A percentile compares a stretch with the other conserved stretches of the same genome.
Evolutionary conservation across 2,329 filamentous ascomycete genomes (phyloP).

Genomic region (Sclerotinia subarctica): DNA sequence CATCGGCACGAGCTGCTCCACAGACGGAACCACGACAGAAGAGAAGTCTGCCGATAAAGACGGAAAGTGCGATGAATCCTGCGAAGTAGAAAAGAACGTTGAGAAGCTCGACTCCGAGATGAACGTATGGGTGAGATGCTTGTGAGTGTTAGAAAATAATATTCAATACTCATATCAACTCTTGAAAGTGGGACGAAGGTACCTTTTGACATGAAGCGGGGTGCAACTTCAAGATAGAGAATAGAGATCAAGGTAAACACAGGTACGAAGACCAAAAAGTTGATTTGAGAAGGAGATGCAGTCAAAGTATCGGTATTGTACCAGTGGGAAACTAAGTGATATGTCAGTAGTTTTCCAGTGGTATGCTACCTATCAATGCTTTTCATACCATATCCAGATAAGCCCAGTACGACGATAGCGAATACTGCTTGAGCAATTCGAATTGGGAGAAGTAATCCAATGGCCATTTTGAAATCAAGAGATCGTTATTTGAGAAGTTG

Average conservation of each 20-base stretch:
- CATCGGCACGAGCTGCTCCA: constrained; percentile 51
- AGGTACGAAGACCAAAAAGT: constrained; percentile 55
- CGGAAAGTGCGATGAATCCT: constrained; percentile 56
- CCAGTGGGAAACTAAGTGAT: constrained; percentile 54
- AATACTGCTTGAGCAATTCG: constrained; percentile 48
- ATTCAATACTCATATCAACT: not conserved
- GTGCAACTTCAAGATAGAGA: constrained; percentile 50
- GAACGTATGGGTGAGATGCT: constrained; percentile 49
- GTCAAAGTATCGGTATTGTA: constrained; percentile 55
- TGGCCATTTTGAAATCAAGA: constrained; percentile 40
- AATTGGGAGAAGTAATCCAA: constrained; percentile 44
- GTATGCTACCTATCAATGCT: not conserved
- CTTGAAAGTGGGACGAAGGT: not conserved
- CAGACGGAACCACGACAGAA: constrained; percentile 59
- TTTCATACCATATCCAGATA: constrained; percentile 49
- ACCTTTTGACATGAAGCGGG: constrained; percentile 41
- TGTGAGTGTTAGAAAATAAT: not conserved
- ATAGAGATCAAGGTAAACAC: constrained; percentile 55
- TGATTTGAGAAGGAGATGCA: constrained; percentile 53
- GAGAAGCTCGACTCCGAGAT: constrained; percentile 48
- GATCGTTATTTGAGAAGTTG: not conserved
- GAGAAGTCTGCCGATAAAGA: constrained; percentile 53
- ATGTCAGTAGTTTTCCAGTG: constrained; percentile 26
- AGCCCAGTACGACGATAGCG: constrained; percentile 45
- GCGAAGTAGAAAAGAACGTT: constrained; percentile 58